These are phyloP conservation scores for Penicillium subrubescens DNA, from an alignment of 495 filamentous ascomycete genomes.

Conservation along the genomic window DNA sequence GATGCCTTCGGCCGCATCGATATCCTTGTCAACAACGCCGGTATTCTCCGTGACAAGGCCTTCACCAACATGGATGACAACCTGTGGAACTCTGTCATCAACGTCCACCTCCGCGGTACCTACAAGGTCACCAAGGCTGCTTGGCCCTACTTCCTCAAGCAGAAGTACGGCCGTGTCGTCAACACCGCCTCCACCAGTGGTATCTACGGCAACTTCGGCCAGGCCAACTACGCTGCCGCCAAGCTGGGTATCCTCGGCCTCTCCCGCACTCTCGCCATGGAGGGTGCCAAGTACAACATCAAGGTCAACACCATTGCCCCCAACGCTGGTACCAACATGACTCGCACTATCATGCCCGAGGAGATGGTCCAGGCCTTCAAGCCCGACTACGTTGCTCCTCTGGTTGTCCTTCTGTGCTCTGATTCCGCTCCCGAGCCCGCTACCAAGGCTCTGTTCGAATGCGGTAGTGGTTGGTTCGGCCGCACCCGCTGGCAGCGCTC, in stretches of 20 bases:
- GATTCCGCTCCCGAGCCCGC: constrained; percentile 82
- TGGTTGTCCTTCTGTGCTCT: constrained; percentile 85
- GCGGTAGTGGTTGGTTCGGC: constrained; percentile 92
- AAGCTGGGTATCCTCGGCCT: constrained; percentile 96
- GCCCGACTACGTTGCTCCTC: constrained; percentile 95
- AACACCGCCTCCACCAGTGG: constrained; percentile 97
- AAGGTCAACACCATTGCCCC: constrained; percentile 97
- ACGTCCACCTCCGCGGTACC: constrained; percentile 91
- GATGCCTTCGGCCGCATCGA: constrained; percentile 94
- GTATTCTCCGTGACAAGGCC: constrained; percentile 96
- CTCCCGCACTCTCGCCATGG: constrained; percentile 87
- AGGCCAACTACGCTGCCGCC: constrained; percentile 96
- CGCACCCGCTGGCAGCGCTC: constrained; percentile 93
- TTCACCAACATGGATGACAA: constrained; percentile 97
- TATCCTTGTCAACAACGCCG: constrained; percentile 95
- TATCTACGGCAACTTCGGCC: constrained; percentile 99
- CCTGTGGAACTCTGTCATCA: constrained; percentile 89
- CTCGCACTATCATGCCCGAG: constrained; percentile 90
- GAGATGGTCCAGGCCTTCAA: constrained; percentile 99
- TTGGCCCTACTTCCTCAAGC: constrained; percentile 97
- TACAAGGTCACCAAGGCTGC: constrained; percentile 98
- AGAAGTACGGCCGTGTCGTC: constrained; percentile 96
- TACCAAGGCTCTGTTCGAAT: constrained; percentile 93
- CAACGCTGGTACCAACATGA: constrained; percentile 97
- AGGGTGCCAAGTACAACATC: constrained; percentile 98